These are phyloP conservation scores for Oryza meridionalis DNA, from an alignment of 176 grass and related monocot genomes.

Conservation along the genomic window DNA sequence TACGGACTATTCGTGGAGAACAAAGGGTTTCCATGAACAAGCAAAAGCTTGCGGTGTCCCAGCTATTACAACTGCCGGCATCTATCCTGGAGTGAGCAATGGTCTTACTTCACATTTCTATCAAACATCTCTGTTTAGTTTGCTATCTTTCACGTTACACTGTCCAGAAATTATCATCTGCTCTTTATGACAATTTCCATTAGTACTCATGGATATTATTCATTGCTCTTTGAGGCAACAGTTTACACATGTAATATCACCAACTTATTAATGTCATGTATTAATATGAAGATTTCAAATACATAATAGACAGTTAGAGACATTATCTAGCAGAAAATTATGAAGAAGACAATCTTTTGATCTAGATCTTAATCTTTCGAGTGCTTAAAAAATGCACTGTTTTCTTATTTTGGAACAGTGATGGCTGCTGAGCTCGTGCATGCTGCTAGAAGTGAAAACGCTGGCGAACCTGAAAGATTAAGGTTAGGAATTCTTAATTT, in stretches of 20 bases:
- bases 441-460: slow-evolving; percentile 59
- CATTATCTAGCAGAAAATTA: too few relatives aligned
- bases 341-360: too few relatives aligned
- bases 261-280: too few relatives aligned
- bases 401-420: slow-evolving; percentile 41
- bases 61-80: slow-evolving; percentile 89
- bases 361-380: slow-evolving; percentile 2
- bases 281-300: background rate
- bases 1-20: slow-evolving; percentile 67
- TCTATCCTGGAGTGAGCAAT: slow-evolving; percentile 98
- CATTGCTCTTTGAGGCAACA: too few relatives aligned
- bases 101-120: slow-evolving; percentile 49
- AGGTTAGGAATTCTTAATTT: slow-evolving; percentile 57
- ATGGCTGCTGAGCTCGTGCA: slow-evolving; percentile 76
- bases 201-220: background rate
- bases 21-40: slow-evolving; percentile 74
- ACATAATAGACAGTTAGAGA: too few relatives aligned
- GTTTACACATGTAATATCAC: too few relatives aligned
- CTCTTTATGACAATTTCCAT: background rate
- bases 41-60: slow-evolving; percentile 76
- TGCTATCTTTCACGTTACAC: background rate
- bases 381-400: slow-evolving; percentile 20
- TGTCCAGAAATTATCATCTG: background rate
- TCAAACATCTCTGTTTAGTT: background rate
- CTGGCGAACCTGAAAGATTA: slow-evolving; percentile 80